Evolutionary conservation across 2,329 filamentous ascomycete species (phyloP).

Genomic region (Aspergillus carbonarius): DNA sequence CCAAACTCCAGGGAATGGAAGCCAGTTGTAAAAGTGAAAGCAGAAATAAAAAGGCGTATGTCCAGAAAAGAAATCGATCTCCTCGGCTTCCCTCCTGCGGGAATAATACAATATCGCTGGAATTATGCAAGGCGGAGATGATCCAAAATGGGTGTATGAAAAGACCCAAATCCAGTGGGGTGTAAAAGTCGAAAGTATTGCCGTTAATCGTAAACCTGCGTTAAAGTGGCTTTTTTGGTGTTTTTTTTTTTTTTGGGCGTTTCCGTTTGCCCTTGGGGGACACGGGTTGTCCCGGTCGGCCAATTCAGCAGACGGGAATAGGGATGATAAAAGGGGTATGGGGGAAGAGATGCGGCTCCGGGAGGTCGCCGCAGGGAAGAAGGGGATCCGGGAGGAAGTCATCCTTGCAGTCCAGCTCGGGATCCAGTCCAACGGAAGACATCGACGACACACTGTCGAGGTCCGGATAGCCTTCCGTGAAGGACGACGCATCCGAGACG

Average conservation of each 20-base stretch:
- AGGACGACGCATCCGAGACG: constrained; percentile 40
- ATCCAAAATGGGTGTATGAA: constrained; percentile 5
- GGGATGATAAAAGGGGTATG: constrained; percentile 26
- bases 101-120: constrained; percentile 20
- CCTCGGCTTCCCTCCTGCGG: constrained; percentile 14
- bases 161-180: background rate
- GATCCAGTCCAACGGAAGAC: constrained; percentile 35
- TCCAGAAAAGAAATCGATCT: constrained; percentile 19
- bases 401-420: constrained; percentile 31
- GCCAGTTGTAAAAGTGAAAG: constrained; percentile 5
- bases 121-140: constrained; percentile 15
- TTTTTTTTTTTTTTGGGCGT: constrained; percentile 7
- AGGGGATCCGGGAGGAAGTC: constrained; percentile 30
- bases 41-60: constrained; percentile 18
- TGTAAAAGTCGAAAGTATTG: constrained; percentile 7
- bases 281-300: background rate
- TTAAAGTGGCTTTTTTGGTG: constrained; percentile 11
- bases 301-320: constrained; percentile 30
- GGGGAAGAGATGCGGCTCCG: constrained; percentile 31
- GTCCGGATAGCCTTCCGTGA: constrained; percentile 40
- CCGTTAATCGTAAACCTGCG: constrained; percentile 21
- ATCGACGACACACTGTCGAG: constrained; percentile 35
- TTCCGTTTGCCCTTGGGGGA: too few species aligned
- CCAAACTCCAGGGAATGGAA: constrained; percentile 12
- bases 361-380: constrained; percentile 27